phyloP scores from a whole-genome alignment of 495 filamentous ascomycete genomes.

The Acidiella bohemica region DNA sequence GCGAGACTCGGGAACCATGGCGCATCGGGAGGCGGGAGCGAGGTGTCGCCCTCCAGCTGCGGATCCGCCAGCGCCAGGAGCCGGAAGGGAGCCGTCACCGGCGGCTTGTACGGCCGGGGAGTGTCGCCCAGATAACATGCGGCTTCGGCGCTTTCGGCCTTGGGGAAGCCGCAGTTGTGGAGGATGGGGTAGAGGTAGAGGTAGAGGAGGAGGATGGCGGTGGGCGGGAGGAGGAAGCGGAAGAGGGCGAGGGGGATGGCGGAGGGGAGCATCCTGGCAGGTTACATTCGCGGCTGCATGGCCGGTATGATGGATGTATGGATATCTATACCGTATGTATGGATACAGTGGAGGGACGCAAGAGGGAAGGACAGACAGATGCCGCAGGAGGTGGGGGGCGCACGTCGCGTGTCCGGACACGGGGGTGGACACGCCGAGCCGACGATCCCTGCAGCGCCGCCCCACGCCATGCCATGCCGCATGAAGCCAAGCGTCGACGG shows the following conservation, averaged over 20 bases:
- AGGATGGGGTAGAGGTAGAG: conserved; percentile 84
- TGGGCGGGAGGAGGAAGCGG: conserved; percentile 52
- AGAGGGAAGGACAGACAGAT: too few relatives aligned
- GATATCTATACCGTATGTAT: too few relatives aligned
- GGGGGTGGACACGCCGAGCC: too few relatives aligned
- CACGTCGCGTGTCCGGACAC: too few relatives aligned
- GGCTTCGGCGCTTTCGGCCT: conserved; percentile 26
- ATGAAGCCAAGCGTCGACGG: too few relatives aligned
- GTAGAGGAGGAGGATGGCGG: conserved; percentile 54
- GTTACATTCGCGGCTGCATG: too few relatives aligned
- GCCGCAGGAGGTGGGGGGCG: too few relatives aligned
- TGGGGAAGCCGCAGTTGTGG: conserved; percentile 67
- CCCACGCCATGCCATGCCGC: too few relatives aligned
- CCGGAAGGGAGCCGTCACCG: conserved; percentile 53
- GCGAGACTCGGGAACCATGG: conserved; percentile 42
- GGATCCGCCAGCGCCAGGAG: conserved; percentile 87
- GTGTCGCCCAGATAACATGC: conserved; percentile 7
- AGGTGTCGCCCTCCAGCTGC: conserved; percentile 86
- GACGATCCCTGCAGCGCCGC: too few relatives aligned
- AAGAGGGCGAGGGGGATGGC: conserved; percentile 22
- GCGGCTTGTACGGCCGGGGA: neutral
- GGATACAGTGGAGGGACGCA: too few relatives aligned
- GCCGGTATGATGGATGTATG: too few relatives aligned
- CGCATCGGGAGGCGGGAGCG: conserved; percentile 49
- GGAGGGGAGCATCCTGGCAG: conserved; percentile 35